These are phyloP conservation scores for Scleroderma bovista DNA, from an alignment of 768 basidiomycete genomes.

Conservation along the genomic window DNA sequence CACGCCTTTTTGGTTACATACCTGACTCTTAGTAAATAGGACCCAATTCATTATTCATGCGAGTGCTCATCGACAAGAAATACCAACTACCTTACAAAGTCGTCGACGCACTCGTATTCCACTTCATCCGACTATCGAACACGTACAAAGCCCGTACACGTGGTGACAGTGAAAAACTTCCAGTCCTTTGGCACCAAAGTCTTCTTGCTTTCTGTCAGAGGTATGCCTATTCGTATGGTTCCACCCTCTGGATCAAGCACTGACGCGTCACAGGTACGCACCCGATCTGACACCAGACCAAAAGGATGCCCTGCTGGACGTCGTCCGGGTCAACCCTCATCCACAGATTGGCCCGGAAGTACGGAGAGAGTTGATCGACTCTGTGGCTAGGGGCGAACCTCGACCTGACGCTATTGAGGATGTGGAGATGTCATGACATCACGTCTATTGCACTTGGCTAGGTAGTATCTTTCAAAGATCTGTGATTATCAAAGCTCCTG, in stretches of 20 bases:
- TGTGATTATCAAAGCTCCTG: no score
- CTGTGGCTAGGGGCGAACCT: conserved; percentile 81
- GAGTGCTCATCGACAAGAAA: conserved; percentile 95
- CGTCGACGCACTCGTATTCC: conserved; percentile 94
- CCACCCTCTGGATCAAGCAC: neutral
- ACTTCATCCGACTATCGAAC: conserved; percentile 95
- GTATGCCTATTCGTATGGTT: conserved; percentile 35
- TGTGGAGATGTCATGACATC: conserved; percentile 49
- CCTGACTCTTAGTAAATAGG: conserved; percentile 34
- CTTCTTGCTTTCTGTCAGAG: conserved; percentile 91
- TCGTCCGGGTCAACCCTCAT: conserved; percentile 81
- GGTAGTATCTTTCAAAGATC: no score
- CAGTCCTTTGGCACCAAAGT: conserved; percentile 99
- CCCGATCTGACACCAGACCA: conserved; percentile 94
- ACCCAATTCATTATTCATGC: conserved; percentile 94
- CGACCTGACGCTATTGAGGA: conserved; percentile 61
- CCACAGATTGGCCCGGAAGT: conserved; percentile 86
- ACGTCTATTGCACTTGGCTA: neutral
- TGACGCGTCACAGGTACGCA: conserved; percentile 59
- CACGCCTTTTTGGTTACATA: neutral
- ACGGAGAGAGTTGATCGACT: conserved; percentile 82
- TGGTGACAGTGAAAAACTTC: conserved; percentile 73
- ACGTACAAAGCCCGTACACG: conserved; percentile 69
- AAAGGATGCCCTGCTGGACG: conserved; percentile 94
- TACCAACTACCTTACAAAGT: conserved; percentile 97